Evolutionary conservation across 345 rosid species (phyloP).

Genomic region (Populus alba): DNA sequence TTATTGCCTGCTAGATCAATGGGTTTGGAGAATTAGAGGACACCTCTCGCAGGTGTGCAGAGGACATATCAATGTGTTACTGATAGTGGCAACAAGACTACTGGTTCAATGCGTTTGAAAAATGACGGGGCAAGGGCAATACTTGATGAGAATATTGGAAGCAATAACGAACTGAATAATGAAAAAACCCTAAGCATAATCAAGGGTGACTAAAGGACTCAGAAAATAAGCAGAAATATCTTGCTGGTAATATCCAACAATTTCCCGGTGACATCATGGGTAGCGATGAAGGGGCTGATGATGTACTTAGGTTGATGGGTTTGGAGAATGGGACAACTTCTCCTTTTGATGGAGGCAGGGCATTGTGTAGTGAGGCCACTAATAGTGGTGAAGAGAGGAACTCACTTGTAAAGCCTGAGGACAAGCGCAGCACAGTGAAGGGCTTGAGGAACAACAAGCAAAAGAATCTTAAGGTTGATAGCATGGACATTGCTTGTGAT

Average conservation of each 20-base stretch:
- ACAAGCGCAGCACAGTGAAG: no score
- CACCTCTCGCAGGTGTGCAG: neutral
- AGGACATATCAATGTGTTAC: neutral
- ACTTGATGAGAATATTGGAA: neutral
- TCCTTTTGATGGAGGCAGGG: neutral
- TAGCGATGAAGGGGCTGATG: neutral
- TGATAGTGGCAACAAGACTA: neutral
- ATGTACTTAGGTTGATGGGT: neutral
- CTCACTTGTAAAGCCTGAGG: no score
- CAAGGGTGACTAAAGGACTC: constrained; percentile 16
- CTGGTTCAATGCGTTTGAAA: neutral
- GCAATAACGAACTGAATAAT: neutral
- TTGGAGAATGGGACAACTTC: neutral
- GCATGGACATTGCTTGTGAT: neutral
- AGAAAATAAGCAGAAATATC: constrained; percentile 15
- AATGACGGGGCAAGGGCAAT: neutral
- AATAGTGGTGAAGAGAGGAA: no score
- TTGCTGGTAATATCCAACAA: constrained; percentile 1
- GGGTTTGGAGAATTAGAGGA: neutral
- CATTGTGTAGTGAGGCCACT: no score
- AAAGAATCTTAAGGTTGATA: neutral
- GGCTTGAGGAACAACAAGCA: neutral
- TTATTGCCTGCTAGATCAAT: neutral
- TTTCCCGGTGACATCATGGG: neutral
- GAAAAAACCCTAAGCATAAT: neutral